phyloP scores from a whole-genome alignment of 208 protist species.

The Acanthamoeba castellanii region DNA sequence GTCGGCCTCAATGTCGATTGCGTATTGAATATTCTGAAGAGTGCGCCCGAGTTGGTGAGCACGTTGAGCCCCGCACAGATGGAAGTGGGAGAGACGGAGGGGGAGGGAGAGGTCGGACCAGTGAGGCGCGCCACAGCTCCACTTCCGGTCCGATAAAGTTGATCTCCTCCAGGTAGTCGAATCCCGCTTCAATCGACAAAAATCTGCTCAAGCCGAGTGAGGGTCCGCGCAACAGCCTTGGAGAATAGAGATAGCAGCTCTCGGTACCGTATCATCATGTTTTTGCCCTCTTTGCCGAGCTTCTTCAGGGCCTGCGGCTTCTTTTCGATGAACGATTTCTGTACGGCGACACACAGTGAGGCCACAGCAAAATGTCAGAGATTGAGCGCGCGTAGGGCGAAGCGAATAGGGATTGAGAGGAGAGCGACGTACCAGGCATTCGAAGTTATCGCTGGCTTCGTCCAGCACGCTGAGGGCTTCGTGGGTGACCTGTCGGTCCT shows the following conservation, averaged over 20 bases:
- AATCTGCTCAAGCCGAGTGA: background rate
- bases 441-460: constrained; percentile 82
- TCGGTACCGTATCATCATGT: constrained; percentile 48
- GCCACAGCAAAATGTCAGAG: background rate
- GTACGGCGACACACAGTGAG: background rate
- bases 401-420: background rate
- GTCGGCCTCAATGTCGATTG: background rate
- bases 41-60: background rate
- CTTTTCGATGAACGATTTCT: constrained; percentile 72
- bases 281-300: constrained; percentile 68
- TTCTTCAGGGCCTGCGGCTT: background rate
- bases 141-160: constrained; percentile 57
- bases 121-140: constrained; percentile 5
- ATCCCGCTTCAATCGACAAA: constrained; percentile 44
- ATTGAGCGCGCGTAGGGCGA: background rate
- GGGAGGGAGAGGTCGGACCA: background rate
- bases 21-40: constrained; percentile 4
- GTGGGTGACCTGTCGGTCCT: constrained; percentile 75
- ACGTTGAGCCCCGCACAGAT: background rate
- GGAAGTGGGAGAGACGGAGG: too few species aligned
- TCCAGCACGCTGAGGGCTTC: constrained; percentile 81
- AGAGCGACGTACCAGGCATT: constrained; percentile 68
- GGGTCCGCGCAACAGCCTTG: too few species aligned
- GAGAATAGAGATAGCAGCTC: background rate
- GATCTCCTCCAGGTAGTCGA: constrained; percentile 65